Base-by-base conservation (phyloP, 2,329 filamentous ascomycete species). In the Fusarium circinatum region DNA sequence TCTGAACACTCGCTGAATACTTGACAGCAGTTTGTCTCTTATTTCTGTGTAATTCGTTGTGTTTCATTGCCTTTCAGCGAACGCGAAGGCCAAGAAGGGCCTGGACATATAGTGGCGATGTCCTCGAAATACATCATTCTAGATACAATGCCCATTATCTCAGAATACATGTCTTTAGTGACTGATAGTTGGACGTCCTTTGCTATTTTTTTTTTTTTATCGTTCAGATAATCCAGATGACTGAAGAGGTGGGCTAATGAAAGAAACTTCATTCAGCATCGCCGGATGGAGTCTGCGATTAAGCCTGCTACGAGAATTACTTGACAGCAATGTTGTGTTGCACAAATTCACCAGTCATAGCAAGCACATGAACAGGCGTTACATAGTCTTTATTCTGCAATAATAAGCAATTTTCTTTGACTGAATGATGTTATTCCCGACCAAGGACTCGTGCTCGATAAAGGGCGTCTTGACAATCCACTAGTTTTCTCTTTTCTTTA, bases 401-500 rank as follows among this genome's bases (percentile, higher is more conserved):
- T 30, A 14, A 18, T 30, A 24, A 30, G 8, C 8, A 32, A 17
- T 32, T 45, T 58, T 47, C 20, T 14, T 44, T 39, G 41, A n/a
- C n/a, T 18, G 1, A 17, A 68, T 62, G 55, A 68, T 49, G 44
- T 41, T 52, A 70, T 70, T 48, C 22, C 32, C 47, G 63, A 47
- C 30, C 55, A 54, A 36, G 28, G 20, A 38, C 28, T 36, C 44
- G 22, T 69, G 65, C 62, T 44, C 42, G 20, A 39, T n/a, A 63
- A 63, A 34, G n/a, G 45, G 45, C 49, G 55, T 70, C 28, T 36
- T 52, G 49, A 45, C 39, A 60, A 72, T 75, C 71, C 71, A 72
- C 71, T 74, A 74, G 74, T 63, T 74, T 68, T 61, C 58, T 65
- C 56, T 45, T 48, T 55, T 36, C 34, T 38, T 28, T 20, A 52